phyloP scores from a whole-genome alignment of 768 basidiomycete genomes.

The Boletus edulis region DNA sequence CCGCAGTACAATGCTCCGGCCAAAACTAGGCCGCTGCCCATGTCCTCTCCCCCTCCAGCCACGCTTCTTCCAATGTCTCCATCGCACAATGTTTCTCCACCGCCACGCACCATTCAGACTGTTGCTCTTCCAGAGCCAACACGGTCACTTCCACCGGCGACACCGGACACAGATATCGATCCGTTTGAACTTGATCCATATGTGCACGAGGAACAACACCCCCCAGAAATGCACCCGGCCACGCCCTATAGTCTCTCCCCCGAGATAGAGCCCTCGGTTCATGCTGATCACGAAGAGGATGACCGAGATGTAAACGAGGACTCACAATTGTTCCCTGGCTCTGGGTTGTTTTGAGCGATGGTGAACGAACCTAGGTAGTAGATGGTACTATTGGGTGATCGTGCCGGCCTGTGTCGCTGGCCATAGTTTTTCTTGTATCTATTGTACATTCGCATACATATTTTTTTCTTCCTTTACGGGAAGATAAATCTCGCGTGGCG shows the following conservation, averaged over 20 bases:
- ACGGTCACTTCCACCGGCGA: slow-evolving; percentile 15
- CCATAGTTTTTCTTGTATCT: background rate
- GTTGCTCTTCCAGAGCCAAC: slow-evolving; percentile 11
- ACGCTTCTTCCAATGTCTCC: slow-evolving; percentile 12
- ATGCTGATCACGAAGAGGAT: slow-evolving; percentile 19
- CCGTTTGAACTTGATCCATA: slow-evolving; percentile 34
- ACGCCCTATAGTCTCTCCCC: slow-evolving; percentile 30
- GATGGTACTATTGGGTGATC: slow-evolving; percentile 8
- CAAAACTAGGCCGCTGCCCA: slow-evolving; percentile 4
- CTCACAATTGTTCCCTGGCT: slow-evolving; percentile 43
- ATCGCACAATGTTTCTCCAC: background rate
- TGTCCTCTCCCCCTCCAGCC: slow-evolving; percentile 12
- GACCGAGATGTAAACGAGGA: slow-evolving; percentile 28
- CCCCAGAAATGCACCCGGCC: slow-evolving; percentile 11
- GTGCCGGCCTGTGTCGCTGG: slow-evolving; percentile 8
- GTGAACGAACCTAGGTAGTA: slow-evolving; percentile 1
- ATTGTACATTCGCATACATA: too few species aligned
- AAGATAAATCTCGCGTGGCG: too few species aligned
- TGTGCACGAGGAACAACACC: slow-evolving; percentile 16
- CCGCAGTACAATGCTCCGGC: slow-evolving; percentile 13
- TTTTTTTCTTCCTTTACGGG: too few species aligned
- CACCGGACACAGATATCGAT: slow-evolving; percentile 32
- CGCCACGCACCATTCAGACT: slow-evolving; percentile 2
- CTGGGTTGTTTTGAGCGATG: slow-evolving; percentile 36
- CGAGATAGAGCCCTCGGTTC: slow-evolving; percentile 6